Base-by-base conservation (phyloP, 106 monocot genomes). In the Dactylorhiza incarnata region DNA sequence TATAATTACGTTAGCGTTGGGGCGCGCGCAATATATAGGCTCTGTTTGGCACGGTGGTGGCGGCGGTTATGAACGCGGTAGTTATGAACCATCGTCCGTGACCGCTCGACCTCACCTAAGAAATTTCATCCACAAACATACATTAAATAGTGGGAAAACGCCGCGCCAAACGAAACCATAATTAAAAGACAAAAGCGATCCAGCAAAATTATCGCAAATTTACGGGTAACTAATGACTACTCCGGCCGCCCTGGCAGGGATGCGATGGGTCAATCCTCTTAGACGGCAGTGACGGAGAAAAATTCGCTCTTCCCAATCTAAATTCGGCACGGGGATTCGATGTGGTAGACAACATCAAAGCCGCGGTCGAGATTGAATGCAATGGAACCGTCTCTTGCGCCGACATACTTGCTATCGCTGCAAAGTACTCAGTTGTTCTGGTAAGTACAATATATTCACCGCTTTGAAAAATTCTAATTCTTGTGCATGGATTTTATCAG, bases 311-410 rank as follows among this genome's bases (percentile, higher is more conserved):
- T 0, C 86, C 91, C 0, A 91, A 91, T 46, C 2, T 19, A 7
- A 91, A 91, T 73, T 91, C 91, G 7, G 79, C 51, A 13, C 80
- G 91, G 65, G 91, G 91, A 14, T 91, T 84, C 55, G 84, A 88
- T 0, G 91, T 91, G 7, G 75, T 91, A 1, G 91, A 91, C 74
- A 61, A 80, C 13, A 88, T 91, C 23, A 88, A 91, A 73, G 14
- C 82, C 6, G 86, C 85, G 1, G 76, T 91, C 0, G 91, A 91
- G 82, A 88, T 56, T 16, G 80, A 46, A 14, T 91, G 91, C 84
- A 82, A 45, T 20, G 86, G 72, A 63, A 86, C 78, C 1, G 91
- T 91, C 15, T 91, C 91, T 44, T 88, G 91, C 54, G 88, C 88
- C 4, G 91, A 91, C 56, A 88, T 91, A 37, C 74, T 91, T 5